A percentile compares a stretch with the other conserved stretches of the same genome.
These are phyloP conservation scores for Sophora flavescens DNA, from an alignment of 306 rosid species.

Conservation along the genomic window DNA sequence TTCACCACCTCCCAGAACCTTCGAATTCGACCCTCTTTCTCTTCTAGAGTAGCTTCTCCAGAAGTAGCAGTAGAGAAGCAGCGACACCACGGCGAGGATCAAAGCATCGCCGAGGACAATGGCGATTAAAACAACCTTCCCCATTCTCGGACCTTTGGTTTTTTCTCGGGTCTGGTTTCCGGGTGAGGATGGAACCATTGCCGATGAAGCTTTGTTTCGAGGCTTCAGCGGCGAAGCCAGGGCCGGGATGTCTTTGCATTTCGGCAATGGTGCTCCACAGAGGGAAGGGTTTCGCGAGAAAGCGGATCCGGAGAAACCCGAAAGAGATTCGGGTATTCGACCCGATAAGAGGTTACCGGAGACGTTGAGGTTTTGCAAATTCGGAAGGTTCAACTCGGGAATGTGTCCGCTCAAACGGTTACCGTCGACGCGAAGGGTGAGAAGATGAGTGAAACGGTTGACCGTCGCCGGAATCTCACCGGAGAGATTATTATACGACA, in stretches of 20 bases:
- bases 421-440: constrained; percentile 70
- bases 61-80: constrained; percentile 80
- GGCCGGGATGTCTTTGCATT: constrained; percentile 52
- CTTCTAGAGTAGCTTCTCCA: constrained; percentile 53
- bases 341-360: constrained; percentile 70
- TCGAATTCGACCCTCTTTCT: constrained; percentile 43
- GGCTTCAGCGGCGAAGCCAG: constrained; percentile 72
- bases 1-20: constrained; percentile 53
- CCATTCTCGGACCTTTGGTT: constrained; percentile 47
- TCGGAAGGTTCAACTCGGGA: constrained; percentile 55
- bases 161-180: neutral
- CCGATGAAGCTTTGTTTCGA: constrained; percentile 14
- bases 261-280: constrained; percentile 70
- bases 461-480: constrained; percentile 65
- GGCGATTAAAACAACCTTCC: constrained; percentile 61
- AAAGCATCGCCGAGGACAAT: constrained; percentile 70
- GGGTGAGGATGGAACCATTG: constrained; percentile 55
- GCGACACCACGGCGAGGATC: constrained; percentile 62
- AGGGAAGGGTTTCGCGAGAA: constrained; percentile 63
- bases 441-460: constrained; percentile 63
- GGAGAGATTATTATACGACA: constrained; percentile 70
- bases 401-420: constrained; percentile 66
- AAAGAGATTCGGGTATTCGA: constrained; percentile 64
- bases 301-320: constrained; percentile 63
- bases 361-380: constrained; percentile 72